Conservation (phyloP, 495 filamentous ascomycete genomes). For the Aspergillus conjunctus region DNA sequence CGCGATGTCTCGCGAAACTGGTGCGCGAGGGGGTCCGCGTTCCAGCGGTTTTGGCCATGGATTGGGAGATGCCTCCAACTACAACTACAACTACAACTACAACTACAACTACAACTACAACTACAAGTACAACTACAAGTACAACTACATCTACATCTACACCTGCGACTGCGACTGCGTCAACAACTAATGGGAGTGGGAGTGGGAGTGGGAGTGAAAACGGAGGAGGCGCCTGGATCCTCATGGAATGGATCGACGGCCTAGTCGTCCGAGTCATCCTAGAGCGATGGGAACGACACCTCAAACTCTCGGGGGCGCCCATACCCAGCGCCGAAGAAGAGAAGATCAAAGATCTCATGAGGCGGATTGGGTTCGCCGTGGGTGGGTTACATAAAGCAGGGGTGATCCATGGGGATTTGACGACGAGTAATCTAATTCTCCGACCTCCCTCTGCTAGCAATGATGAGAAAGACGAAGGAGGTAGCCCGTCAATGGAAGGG, state of each 20-base stretch:
- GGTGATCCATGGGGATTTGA: conserved; percentile 92
- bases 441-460: conserved; percentile 27
- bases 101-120: neutral
- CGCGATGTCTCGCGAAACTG: conserved; percentile 76
- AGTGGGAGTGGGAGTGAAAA: conserved; percentile 34
- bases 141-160: too few relatives aligned
- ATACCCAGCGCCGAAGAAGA: conserved; percentile 30
- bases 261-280: conserved; percentile 65
- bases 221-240: conserved; percentile 74
- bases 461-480: conserved; percentile 32
- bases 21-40: conserved; percentile 74
- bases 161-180: too few relatives aligned
- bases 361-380: conserved; percentile 69
- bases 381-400: conserved; percentile 81
- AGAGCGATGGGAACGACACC: conserved; percentile 61
- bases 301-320: conserved; percentile 21
- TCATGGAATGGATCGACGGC: conserved; percentile 91
- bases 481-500: conserved; percentile 51
- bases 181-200: conserved; percentile 14
- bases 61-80: conserved; percentile 54
- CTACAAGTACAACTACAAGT: too few relatives aligned
- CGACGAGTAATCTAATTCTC: conserved; percentile 96
- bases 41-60: conserved; percentile 73
- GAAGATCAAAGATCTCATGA: conserved; percentile 61
- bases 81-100: conserved; percentile 18